Conservation (phyloP, 768 basidiomycete genomes). For the Boletellus sp. region DNA sequence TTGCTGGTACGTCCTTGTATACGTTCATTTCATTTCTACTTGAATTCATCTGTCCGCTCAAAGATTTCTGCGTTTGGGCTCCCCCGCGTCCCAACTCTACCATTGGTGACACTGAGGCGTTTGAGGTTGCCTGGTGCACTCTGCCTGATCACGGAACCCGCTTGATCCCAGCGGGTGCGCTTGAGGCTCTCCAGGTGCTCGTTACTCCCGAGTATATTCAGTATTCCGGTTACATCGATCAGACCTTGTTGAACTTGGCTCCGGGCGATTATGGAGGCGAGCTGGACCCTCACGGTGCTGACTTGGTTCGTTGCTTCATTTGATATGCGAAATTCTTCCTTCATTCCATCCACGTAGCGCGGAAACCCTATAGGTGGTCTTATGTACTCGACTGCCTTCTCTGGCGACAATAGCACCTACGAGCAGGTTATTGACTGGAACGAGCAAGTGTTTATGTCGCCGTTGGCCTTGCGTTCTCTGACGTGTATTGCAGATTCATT, state of each 20-base stretch:
- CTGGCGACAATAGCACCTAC: conserved; percentile 40
- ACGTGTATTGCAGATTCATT: conserved; percentile 47
- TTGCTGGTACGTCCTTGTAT: conserved; percentile 30
- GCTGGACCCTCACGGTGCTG: conserved; percentile 74
- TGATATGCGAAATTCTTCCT: conserved; percentile 11
- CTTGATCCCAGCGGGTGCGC: conserved; percentile 59
- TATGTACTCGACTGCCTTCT: conserved; percentile 58
- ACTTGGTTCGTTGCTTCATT: conserved; percentile 37
- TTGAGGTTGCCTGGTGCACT: conserved; percentile 73
- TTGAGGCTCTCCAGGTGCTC: conserved; percentile 64
- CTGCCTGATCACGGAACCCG: conserved; percentile 65
- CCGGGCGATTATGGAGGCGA: conserved; percentile 67
- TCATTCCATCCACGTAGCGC: conserved; percentile 37
- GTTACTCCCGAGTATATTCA: conserved; percentile 55
- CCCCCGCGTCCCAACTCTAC: conserved; percentile 44
- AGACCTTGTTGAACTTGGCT: conserved; percentile 51
- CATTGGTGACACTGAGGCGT: conserved; percentile 65
- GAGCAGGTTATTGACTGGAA: conserved; percentile 66
- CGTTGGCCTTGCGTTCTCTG: neutral
- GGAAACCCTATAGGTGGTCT: conserved; percentile 82
- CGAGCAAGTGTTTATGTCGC: conserved; percentile 37
- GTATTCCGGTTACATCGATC: conserved; percentile 62
- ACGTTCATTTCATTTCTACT: neutral
- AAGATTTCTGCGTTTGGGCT: conserved; percentile 74
- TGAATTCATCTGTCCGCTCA: conserved; percentile 24